phyloP scores from a whole-genome alignment of 345 rosid genomes.

The Syzygium jambos region DNA sequence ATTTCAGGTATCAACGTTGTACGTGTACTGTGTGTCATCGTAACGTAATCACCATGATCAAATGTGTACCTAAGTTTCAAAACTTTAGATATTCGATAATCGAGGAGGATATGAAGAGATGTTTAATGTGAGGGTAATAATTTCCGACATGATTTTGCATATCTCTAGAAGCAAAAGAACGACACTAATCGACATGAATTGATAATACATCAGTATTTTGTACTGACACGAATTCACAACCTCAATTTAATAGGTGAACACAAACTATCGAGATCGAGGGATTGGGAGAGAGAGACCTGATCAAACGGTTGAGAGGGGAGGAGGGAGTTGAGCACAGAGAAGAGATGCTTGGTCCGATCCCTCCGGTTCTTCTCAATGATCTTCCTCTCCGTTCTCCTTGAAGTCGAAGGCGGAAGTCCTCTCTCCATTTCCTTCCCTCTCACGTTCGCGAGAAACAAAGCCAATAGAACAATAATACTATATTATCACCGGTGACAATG shows the following conservation, averaged over 20 bases:
- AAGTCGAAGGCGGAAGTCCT: conserved; percentile 3
- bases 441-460: not conserved
- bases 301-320: conserved; percentile 22
- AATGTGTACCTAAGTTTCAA: not conserved
- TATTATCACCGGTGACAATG: not conserved
- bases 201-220: not conserved
- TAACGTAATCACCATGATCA: not conserved
- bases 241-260: not conserved
- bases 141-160: not conserved
- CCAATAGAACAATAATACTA: not conserved
- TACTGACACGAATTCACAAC: not conserved
- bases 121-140: not conserved
- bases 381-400: conserved; percentile 29
- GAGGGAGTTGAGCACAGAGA: conserved; percentile 35
- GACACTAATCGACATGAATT: not conserved
- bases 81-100: not conserved
- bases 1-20: not conserved
- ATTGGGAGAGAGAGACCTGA: conserved; percentile 6
- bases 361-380: conserved; percentile 47
- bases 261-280: not conserved
- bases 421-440: conserved; percentile 1
- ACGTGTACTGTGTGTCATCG: not conserved
- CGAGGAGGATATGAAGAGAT: not conserved
- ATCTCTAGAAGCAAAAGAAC: not conserved
- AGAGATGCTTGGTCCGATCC: conserved; percentile 39